Percentiles rank a stretch among this genome's conserved stretches.
These are phyloP conservation scores for Phytophthora sp. DNA, from an alignment of 352 stramenopile genomes.

Conservation along the genomic window DNA sequence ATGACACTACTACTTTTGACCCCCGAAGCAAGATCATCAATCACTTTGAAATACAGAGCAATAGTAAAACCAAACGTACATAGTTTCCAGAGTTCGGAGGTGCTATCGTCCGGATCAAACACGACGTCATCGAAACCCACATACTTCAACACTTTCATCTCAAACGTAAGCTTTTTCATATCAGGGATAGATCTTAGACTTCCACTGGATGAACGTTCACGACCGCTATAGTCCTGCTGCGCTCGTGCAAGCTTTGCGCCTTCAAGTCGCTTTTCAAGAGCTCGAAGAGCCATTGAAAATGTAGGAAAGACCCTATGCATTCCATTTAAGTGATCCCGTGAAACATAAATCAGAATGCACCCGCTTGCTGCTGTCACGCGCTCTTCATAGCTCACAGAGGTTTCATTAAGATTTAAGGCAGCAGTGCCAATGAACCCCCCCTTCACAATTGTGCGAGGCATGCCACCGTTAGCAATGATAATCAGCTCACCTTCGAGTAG, in stretches of 20 bases:
- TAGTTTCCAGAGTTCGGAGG: slow-evolving; percentile 32
- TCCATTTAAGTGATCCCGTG: slow-evolving; percentile 51
- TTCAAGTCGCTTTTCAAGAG: slow-evolving; percentile 58
- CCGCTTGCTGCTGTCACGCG: slow-evolving; percentile 63
- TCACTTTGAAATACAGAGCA: slow-evolving; percentile 43
- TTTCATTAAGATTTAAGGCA: slow-evolving; percentile 54
- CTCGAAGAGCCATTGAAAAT: slow-evolving; percentile 66
- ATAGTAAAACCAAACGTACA: slow-evolving; percentile 37
- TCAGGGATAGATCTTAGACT: not conserved
- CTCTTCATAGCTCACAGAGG: slow-evolving; percentile 60
- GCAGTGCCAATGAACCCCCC: slow-evolving; percentile 62
- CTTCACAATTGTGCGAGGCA: slow-evolving; percentile 42
- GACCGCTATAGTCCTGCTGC: slow-evolving; percentile 25
- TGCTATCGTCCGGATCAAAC: slow-evolving; percentile 51
- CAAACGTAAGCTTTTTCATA: slow-evolving; percentile 26
- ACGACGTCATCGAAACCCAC: slow-evolving; percentile 40
- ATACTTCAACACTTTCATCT: slow-evolving; percentile 33
- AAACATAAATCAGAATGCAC: slow-evolving; percentile 62
- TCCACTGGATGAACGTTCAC: slow-evolving; percentile 7
- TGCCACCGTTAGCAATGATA: slow-evolving; percentile 41
- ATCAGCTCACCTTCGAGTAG: slow-evolving; percentile 60
- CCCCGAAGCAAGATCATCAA: slow-evolving; percentile 38
- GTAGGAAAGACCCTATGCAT: slow-evolving; percentile 72
- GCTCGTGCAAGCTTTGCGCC: slow-evolving; percentile 50
- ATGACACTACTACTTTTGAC: slow-evolving; percentile 7